Percentiles rank a stretch among this genome's conserved stretches.
Evolutionary conservation across 2,329 filamentous ascomycete genomes (phyloP).

Genomic region (Microdochium nivale): DNA sequence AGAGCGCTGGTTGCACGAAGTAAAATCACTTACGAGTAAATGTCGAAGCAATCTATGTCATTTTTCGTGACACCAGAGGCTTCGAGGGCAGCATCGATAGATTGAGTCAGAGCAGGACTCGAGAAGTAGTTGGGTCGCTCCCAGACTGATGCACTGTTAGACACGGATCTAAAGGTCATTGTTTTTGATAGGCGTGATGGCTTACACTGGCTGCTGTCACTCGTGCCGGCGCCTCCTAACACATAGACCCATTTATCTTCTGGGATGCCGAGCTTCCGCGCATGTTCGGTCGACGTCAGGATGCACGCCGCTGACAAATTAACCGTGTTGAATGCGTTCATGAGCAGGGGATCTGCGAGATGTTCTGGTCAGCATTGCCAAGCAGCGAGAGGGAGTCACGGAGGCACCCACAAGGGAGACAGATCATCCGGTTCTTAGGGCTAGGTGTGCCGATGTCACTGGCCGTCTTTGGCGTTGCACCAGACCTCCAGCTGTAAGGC

Average conservation of each 20-base stretch:
- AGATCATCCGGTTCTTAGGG: constrained; percentile 58
- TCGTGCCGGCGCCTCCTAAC: constrained; percentile 53
- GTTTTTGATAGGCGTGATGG: neutral
- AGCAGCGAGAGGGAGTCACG: neutral
- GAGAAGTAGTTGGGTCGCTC: constrained; percentile 47
- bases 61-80: constrained; percentile 34
- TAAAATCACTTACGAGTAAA: constrained; percentile 43
- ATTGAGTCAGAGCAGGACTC: constrained; percentile 48
- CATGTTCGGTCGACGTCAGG: constrained; percentile 47
- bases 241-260: constrained; percentile 54
- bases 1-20: no score
- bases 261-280: constrained; percentile 43
- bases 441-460: constrained; percentile 43
- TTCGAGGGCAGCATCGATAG: constrained; percentile 44
- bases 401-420: constrained; percentile 38
- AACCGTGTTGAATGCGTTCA: constrained; percentile 65
- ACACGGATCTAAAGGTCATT: no score
- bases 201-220: constrained; percentile 2
- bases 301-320: constrained; percentile 55
- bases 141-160: constrained; percentile 40
- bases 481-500: constrained; percentile 48
- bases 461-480: constrained; percentile 31
- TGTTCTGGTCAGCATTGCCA: neutral
- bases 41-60: constrained; percentile 52
- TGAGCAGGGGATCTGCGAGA: constrained; percentile 44